Base-by-base conservation (phyloP, 148 eudicot genomes). In the Amaranthus cruentus region DNA sequence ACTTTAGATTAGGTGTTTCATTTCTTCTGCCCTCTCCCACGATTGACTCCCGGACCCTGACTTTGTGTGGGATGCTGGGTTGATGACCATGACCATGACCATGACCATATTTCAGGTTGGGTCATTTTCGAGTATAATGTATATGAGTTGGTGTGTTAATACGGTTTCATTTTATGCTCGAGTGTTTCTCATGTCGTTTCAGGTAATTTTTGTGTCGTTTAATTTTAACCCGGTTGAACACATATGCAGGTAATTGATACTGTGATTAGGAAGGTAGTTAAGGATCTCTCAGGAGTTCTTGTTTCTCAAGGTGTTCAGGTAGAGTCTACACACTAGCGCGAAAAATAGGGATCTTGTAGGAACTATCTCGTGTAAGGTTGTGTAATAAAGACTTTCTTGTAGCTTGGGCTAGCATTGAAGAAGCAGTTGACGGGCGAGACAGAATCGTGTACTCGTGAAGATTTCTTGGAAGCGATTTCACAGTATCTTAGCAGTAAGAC, bases 271-370 rank as follows among this genome's bases (percentile, higher is more conserved):
- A 91, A 89, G 79, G 93, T 86, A 55, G 93, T 87, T 48, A 88
- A 88, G 81, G 93, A 91, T 78, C 86, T 91, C 72, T 89, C 97
- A 7, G 70, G 84, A 56, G 81, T 85, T 75, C 87, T 94, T 72
- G 83, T 81, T 67, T 85, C 96, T 76, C 88, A 89, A 72, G 87
- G 97, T 67, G 81, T 82, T 84, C 96, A 94, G 97, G 98, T 94
- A 73, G 54, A 51, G 43, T 72, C 4, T 55, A 14, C 14, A 38
- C 15, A 46, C 10, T 28, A 18, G 21, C 55, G n/a, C 59, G 42
- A 18, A 9, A 9, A 38, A 61, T 62, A 49, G 38, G 5, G 8
- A 8, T 49, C 5, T 6, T 0, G 13, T 67, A 50, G 12, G 53
- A 67, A 67, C 38, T 8, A 44, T 50, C 58, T 60, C 9, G 18